Evolutionary conservation across 2,329 filamentous ascomycete genomes (phyloP), one percentile per base, ranked within the genome.

Genomic region (Fragosphaeria purpurea): DNA sequence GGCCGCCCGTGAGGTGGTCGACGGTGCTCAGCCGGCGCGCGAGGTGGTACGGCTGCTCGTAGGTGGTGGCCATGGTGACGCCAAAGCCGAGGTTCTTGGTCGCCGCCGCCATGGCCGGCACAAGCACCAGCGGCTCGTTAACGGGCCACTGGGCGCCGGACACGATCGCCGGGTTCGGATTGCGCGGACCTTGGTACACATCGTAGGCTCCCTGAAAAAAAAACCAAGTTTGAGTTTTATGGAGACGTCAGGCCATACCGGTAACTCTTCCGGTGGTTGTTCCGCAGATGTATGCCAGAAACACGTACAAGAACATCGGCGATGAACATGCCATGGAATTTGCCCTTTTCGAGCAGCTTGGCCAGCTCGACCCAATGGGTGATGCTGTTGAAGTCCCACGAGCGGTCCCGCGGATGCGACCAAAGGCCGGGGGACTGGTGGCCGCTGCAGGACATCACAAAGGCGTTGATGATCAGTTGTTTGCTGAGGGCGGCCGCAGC

Each of bases 141-240:
- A 83, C 77, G 0, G 81, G 81, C 72, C 78, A 84, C 62, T 85
- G 81, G 0, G 80, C 77, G 1, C 77, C 81, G 0, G 78, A 78
- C 1, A 70, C 61, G 44, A 82, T 74, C 0, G 79, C 76, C 0
- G 80, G 74, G 4, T 74, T 70, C 5, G 65, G 62, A 2, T 45
- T 47, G 2, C 42, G n/a, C 4, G 77, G 77, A 0, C 79, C 76
- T 51, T 79, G 78, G 63, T 84, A 86, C 5, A 86, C 80, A 66
- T 86, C 82, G 59, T 85, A 85, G 5, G 79, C 79, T 3, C 79
- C 80, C 57, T 33, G 5, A n/a, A n/a, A n/a, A n/a, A n/a, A n/a
- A n/a, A n/a, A n/a, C n/a, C n/a, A n/a, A n/a, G n/a, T n/a, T n/a
- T n/a, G n/a, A n/a, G n/a, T n/a, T n/a, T n/a, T 11, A 3, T 6